A percentile compares a stretch with the other conserved stretches of the same genome.
phyloP scores from a whole-genome alignment of 2,329 filamentous ascomycete genomes.

The Cadophora sp. region DNA sequence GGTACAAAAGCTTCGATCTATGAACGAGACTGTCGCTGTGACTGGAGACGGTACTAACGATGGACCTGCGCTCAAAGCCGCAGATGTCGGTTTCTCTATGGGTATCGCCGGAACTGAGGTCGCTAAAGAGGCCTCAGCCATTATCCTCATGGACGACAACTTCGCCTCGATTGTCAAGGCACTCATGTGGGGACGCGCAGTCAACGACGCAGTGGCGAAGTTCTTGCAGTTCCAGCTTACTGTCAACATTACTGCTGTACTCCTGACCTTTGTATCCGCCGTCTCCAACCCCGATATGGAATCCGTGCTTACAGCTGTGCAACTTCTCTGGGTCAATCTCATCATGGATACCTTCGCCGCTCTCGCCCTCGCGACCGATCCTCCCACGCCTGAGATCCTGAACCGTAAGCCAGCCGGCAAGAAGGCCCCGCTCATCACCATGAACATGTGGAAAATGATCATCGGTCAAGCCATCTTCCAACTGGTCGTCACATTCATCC shows the following conservation, averaged over 20 bases:
- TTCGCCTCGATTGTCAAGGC: slow-evolving; percentile 68
- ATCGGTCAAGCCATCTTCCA: slow-evolving; percentile 91
- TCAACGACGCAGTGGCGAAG: slow-evolving; percentile 61
- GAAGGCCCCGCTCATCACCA: slow-evolving; percentile 77
- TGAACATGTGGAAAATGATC: slow-evolving; percentile 99
- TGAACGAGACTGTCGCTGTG: slow-evolving; percentile 71
- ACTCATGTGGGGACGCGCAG: slow-evolving; percentile 66
- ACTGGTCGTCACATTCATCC: slow-evolving; percentile 76
- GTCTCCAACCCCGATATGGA: slow-evolving; percentile 66
- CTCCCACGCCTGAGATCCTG: slow-evolving; percentile 71
- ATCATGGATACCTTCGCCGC: slow-evolving; percentile 88
- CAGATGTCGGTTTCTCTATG: slow-evolving; percentile 73
- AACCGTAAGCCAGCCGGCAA: slow-evolving; percentile 77
- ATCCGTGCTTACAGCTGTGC: slow-evolving; percentile 77
- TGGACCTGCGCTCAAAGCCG: slow-evolving; percentile 68
- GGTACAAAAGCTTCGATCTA: slow-evolving; percentile 66
- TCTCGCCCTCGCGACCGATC: slow-evolving; percentile 75
- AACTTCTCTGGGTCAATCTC: slow-evolving; percentile 82
- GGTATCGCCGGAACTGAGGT: slow-evolving; percentile 71
- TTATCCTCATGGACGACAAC: slow-evolving; percentile 68
- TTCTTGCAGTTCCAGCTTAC: slow-evolving; percentile 67
- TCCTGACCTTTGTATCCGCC: slow-evolving; percentile 77
- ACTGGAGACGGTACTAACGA: slow-evolving; percentile 73
- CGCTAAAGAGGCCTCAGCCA: slow-evolving; percentile 65
- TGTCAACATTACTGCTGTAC: slow-evolving; percentile 81